Conservation (phyloP, 352 stramenopile species). For the Phytophthora meadii region DNA sequence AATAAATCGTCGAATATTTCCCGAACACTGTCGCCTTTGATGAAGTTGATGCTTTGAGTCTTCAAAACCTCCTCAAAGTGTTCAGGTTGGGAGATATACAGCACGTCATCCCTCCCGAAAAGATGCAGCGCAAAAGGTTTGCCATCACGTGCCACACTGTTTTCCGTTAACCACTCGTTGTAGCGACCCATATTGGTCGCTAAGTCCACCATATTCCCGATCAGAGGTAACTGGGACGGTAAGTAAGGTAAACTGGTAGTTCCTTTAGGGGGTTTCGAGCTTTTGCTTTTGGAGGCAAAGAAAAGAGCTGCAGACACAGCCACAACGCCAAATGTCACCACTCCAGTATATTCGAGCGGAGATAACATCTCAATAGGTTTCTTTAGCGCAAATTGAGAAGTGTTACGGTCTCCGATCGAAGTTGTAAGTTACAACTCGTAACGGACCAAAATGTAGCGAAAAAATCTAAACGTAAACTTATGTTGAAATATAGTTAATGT, state of each 20-base stretch:
- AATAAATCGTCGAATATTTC: slow-evolving; percentile 45
- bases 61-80: slow-evolving; percentile 19
- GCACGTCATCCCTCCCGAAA: slow-evolving; percentile 9
- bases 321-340: too few relatives aligned
- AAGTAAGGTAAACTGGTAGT: background rate
- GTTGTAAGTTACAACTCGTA: too few relatives aligned
- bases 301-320: too few relatives aligned
- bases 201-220: background rate
- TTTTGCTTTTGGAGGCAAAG: too few relatives aligned
- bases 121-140: slow-evolving; percentile 14
- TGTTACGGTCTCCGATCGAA: too few relatives aligned
- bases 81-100: slow-evolving; percentile 8
- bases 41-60: slow-evolving; percentile 10
- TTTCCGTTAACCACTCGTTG: background rate
- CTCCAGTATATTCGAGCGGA: too few relatives aligned
- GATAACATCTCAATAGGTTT: too few relatives aligned
- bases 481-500: background rate
- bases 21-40: slow-evolving; percentile 10
- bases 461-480: background rate
- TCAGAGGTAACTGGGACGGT: background rate
- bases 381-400: too few relatives aligned
- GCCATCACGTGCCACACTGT: slow-evolving; percentile 1
- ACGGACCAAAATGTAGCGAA: too few relatives aligned
- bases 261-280: too few relatives aligned
- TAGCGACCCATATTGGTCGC: background rate